Percentiles rank a stretch among this genome's conserved stretches.
Conservation (phyloP, 2,329 filamentous ascomycete species). For the Fusarium subglutinans region DNA sequence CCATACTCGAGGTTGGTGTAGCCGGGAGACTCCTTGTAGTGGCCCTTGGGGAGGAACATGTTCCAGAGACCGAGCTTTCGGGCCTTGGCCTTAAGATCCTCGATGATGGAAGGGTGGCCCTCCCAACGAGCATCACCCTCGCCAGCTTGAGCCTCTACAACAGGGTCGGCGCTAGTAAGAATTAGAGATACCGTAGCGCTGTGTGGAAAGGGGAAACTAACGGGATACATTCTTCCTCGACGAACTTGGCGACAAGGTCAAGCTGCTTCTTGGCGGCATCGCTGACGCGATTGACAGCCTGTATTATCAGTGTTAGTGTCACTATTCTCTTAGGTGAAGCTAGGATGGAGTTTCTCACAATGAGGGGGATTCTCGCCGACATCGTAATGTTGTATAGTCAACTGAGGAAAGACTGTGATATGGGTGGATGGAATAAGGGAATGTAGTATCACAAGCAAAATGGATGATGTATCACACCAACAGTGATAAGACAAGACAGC, state of each 20-base stretch:
- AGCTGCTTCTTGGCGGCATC: constrained; percentile 85
- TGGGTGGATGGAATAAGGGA: neutral
- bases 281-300: constrained; percentile 73
- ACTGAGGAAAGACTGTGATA: constrained; percentile 4
- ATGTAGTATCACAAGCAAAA: constrained; percentile 1
- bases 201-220: constrained; percentile 49
- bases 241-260: constrained; percentile 92
- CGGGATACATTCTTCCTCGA: constrained; percentile 94
- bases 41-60: constrained; percentile 94
- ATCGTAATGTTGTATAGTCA: constrained; percentile 32
- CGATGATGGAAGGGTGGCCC: constrained; percentile 80
- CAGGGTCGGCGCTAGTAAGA: constrained; percentile 72
- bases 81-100: constrained; percentile 88
- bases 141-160: constrained; percentile 83
- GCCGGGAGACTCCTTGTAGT: constrained; percentile 94
- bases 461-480: neutral
- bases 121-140: constrained; percentile 81
- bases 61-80: constrained; percentile 92
- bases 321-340: neutral
- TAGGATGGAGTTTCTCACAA: constrained; percentile 39
- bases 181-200: constrained; percentile 8
- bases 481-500: neutral
- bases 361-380: constrained; percentile 47
- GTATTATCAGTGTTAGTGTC: constrained; percentile 5
- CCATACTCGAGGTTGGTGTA: constrained; percentile 97